Evolutionary conservation across 306 rosid species (phyloP), one percentile per base, ranked within the genome.

Genomic region (Canavalia ensiformis): DNA sequence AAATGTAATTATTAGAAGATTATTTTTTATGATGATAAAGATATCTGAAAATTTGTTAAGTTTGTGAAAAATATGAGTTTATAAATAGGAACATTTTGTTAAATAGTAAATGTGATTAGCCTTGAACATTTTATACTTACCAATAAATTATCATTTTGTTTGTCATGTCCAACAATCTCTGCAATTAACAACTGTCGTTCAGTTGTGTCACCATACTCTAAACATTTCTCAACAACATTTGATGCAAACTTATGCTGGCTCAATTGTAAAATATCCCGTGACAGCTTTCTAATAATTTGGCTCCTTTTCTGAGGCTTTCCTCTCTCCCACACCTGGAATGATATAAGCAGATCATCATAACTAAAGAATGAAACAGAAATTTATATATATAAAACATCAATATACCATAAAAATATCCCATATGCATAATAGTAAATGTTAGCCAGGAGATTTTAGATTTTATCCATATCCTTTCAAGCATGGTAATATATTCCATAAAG

Each of bases 191-290:
- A 65, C 58, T 89, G 88, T 58, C 86, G 88, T 46, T 95, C 98
- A 72, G 83, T 35, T 42, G 87, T 59, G 88, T 85, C 91, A 67
- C 95, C 97, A 88, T 87, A 84, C 84, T 89, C 92, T 87, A 95
- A 85, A 84, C 97, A 92, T 83, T 95, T 92, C 83, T 95, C 98
- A 58, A 95, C 81, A 59, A 95, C 98, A 86, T 95, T 92, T 31
- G 98, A 95, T 60, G 97, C 98, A 63, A 86, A 94, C 76, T 94
- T 76, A 81, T 91, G 97, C 84, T 90, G 94, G 80, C 97, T 88
- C 63, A 91, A 81, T 57, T 84, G 88, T 52, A 88, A 88, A 47
- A 91, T 66, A 85, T 88, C 88, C 72, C 97, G 92, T 1, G 89
- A 84, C 62, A 91, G 78, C 86, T 91, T 90, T 86, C 86, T 46